Percentiles rank a stretch among this genome's conserved stretches.
Conservation (phyloP, 257 asterid species). For the Sherardia arvensis region DNA sequence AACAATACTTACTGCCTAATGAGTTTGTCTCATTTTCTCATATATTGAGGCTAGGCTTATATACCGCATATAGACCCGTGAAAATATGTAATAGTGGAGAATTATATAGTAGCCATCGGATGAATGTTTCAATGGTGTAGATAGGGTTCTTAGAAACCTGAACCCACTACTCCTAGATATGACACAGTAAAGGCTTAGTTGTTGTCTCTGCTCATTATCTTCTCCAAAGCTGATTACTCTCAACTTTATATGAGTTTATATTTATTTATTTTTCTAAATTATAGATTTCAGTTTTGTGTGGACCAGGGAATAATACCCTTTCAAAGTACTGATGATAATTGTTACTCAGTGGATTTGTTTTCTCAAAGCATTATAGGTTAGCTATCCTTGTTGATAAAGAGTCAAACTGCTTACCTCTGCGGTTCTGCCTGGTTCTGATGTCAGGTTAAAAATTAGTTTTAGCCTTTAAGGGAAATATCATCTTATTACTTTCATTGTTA, state of each 20-base stretch:
- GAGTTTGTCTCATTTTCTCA: background rate
- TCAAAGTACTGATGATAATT: background rate
- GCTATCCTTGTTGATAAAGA: background rate
- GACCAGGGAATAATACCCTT: background rate
- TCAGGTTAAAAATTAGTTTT: background rate
- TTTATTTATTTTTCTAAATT: background rate
- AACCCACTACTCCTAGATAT: too few species aligned
- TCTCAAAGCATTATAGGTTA: background rate
- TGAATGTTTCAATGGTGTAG: too few species aligned
- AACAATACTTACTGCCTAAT: background rate
- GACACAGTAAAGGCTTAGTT: background rate
- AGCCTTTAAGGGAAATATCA: background rate
- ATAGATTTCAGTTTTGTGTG: background rate
- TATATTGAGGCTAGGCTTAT: too few species aligned
- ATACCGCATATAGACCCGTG: too few species aligned
- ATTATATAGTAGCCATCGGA: too few species aligned
- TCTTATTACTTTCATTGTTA: background rate
- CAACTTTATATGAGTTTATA: background rate
- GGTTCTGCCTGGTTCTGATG: background rate
- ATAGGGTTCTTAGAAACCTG: too few species aligned
- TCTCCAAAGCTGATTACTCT: background rate
- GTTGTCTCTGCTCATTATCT: background rate
- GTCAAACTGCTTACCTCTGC: too few species aligned
- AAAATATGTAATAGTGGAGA: too few species aligned
- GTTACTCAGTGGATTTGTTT: background rate